phyloP scores from a whole-genome alignment of 139 green algal genomes.

The Pycnococcus provasolii region DNA sequence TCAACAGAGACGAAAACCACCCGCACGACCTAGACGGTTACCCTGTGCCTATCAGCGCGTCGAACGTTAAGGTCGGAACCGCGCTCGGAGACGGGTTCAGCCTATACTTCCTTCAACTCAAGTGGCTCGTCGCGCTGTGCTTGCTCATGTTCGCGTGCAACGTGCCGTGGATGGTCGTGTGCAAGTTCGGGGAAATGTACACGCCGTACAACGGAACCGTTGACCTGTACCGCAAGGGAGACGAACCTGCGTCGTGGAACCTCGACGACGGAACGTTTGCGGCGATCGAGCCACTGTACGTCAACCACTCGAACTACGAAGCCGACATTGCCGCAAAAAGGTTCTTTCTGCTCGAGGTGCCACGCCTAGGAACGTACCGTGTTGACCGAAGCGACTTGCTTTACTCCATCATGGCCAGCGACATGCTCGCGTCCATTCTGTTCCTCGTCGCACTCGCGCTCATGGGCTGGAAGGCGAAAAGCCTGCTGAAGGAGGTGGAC shows the following conservation, averaged over 20 bases:
- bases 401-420: not conserved
- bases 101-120: conserved; percentile 8
- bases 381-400: not conserved
- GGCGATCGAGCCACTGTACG: not conserved
- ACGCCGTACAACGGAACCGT: conserved; percentile 1
- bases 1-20: not conserved
- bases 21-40: not conserved
- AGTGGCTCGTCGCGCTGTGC: not conserved
- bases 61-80: conserved; percentile 7
- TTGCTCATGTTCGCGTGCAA: conserved; percentile 13
- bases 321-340: not conserved
- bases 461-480: not conserved
- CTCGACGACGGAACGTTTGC: conserved; percentile 1
- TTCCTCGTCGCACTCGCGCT: not conserved
- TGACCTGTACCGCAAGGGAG: not conserved
- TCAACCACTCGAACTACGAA: not conserved
- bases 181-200: not conserved
- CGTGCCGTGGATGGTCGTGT: conserved; percentile 6
- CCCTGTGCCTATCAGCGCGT: not conserved
- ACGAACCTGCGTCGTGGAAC: not conserved
- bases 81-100: not conserved
- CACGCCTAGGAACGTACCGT: not conserved
- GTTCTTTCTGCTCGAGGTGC: not conserved
- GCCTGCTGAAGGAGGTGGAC: conserved; percentile 1
- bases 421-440: not conserved